A percentile compares a stretch with the other conserved stretches of the same genome.
Conservation (phyloP, 176 grass and related monocot genomes). For the Oryza australiensis region DNA sequence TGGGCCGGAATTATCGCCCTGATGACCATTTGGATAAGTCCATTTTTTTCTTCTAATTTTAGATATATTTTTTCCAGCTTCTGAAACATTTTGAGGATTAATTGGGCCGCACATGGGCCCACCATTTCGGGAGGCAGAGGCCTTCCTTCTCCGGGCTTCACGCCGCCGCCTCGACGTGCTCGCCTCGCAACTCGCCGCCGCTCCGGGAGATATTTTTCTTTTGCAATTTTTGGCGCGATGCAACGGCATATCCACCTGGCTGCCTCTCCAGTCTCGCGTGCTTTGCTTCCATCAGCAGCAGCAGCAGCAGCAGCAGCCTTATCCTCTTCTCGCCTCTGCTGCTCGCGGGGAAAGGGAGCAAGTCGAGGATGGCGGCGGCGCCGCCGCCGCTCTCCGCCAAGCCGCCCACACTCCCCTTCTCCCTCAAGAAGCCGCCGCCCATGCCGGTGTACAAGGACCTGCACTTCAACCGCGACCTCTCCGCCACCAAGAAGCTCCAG, state of each 20-base stretch:
- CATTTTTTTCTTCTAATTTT: too few relatives aligned
- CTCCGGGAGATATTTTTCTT: not conserved
- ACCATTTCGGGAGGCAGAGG: too few relatives aligned
- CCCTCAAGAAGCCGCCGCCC: slow-evolving; percentile 56
- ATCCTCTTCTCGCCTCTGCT: slow-evolving; percentile 40
- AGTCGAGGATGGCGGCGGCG: slow-evolving; percentile 50
- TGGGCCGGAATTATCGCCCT: too few relatives aligned
- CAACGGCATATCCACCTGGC: not conserved
- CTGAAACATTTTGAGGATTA: not conserved
- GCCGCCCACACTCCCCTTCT: slow-evolving; percentile 67
- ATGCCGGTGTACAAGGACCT: slow-evolving; percentile 84
- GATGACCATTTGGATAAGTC: too few relatives aligned
- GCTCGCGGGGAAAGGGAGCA: not conserved
- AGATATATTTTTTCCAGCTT: too few relatives aligned
- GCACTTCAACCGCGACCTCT: slow-evolving; percentile 90
- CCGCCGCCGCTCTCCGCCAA: slow-evolving; percentile 48
- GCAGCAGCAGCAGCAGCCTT: slow-evolving; percentile 28
- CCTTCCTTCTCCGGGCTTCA: not conserved
- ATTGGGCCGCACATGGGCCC: not conserved
- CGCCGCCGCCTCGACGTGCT: too few relatives aligned
- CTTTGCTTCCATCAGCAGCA: not conserved
- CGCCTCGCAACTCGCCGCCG: too few relatives aligned
- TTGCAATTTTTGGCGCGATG: not conserved
- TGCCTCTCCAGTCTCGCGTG: not conserved
- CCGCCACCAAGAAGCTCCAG: slow-evolving; percentile 87